Conservation (phyloP, 2,329 filamentous ascomycete species). For the Aspergillus flavus region DNA sequence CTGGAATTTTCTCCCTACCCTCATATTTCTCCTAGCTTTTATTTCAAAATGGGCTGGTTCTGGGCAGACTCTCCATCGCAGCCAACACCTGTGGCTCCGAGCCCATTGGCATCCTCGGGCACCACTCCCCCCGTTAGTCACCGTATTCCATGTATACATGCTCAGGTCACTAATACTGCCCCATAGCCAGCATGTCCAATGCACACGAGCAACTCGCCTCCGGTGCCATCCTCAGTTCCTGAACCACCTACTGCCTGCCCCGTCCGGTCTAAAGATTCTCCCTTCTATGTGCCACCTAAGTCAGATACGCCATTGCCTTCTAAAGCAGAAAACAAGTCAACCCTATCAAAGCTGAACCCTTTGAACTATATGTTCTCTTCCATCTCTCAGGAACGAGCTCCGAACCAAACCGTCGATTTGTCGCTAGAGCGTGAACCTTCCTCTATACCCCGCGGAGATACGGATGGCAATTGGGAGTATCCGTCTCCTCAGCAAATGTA, state of each 20-base stretch:
- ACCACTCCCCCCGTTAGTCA: constrained; percentile 58
- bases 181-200: constrained; percentile 69
- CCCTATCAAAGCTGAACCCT: constrained; percentile 69
- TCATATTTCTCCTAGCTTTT: neutral
- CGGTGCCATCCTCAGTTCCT: constrained; percentile 29
- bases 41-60: constrained; percentile 67
- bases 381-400: constrained; percentile 76
- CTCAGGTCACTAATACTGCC: constrained; percentile 21
- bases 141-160: neutral
- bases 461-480: constrained; percentile 87
- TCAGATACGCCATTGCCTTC: constrained; percentile 35
- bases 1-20: neutral
- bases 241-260: constrained; percentile 46
- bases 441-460: constrained; percentile 84
- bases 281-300: constrained; percentile 46
- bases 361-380: constrained; percentile 96
- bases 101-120: constrained; percentile 50
- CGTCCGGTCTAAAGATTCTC: constrained; percentile 51
- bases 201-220: constrained; percentile 55
- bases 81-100: constrained; percentile 47
- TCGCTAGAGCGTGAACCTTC: constrained; percentile 81
- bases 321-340: constrained; percentile 44
- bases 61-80: constrained; percentile 61
- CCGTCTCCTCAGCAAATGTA: constrained; percentile 99
- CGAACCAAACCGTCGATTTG: constrained; percentile 71